phyloP scores from a whole-genome alignment of 306 rosid genomes.

The Dryas drummondii region DNA sequence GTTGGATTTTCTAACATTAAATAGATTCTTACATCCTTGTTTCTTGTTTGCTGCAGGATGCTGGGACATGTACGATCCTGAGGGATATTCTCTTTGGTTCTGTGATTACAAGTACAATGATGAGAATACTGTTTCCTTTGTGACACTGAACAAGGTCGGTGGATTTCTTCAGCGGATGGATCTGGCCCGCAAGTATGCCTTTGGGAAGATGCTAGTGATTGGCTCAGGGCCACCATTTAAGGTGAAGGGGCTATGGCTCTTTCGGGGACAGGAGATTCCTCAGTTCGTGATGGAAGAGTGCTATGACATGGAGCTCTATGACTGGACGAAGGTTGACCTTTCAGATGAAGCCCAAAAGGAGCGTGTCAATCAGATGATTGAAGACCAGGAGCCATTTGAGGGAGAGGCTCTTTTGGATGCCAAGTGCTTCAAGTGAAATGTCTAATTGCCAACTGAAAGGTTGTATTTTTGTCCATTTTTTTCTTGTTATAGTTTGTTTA shows the following conservation, averaged over 20 bases:
- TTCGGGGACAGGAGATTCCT: slow-evolving; percentile 82
- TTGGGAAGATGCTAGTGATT: slow-evolving; percentile 87
- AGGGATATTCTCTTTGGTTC: slow-evolving; percentile 93
- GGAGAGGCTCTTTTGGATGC: slow-evolving; percentile 81
- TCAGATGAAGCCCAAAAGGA: slow-evolving; percentile 76
- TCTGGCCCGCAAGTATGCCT: slow-evolving; percentile 83
- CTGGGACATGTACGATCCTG: slow-evolving; percentile 96
- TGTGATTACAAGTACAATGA: slow-evolving; percentile 85
- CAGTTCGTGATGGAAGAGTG: slow-evolving; percentile 74
- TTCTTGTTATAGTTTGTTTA: slow-evolving; percentile 18
- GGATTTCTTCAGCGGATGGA: slow-evolving; percentile 94
- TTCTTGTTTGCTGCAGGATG: slow-evolving; percentile 53
- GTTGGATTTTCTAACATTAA: background rate
- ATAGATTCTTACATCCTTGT: background rate
- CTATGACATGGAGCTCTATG: slow-evolving; percentile 89
- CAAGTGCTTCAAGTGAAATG: slow-evolving; percentile 73
- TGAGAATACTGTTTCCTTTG: slow-evolving; percentile 79
- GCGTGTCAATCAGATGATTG: slow-evolving; percentile 77
- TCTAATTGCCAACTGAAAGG: background rate
- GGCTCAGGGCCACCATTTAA: slow-evolving; percentile 73
- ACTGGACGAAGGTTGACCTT: slow-evolving; percentile 79
- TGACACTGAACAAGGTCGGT: slow-evolving; percentile 78
- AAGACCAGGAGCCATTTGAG: slow-evolving; percentile 80
- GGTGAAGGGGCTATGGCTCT: slow-evolving; percentile 94
- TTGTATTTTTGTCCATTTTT: slow-evolving; percentile 19